Conservation (phyloP, 768 basidiomycete genomes). For the Boletus speciosus region DNA sequence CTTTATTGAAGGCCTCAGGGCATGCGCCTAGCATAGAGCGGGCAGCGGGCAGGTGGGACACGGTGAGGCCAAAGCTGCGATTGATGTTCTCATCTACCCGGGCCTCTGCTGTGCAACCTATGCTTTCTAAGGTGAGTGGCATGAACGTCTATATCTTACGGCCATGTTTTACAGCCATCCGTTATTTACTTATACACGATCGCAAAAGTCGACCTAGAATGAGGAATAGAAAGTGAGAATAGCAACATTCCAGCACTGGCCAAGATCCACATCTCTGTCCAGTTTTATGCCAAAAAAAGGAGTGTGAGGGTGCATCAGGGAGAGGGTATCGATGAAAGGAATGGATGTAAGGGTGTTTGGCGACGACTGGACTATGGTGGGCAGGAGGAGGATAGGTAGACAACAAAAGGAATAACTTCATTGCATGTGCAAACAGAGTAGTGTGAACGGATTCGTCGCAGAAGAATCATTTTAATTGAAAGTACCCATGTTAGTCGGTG, state of each 20-base stretch:
- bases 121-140: no score
- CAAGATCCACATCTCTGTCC: slow-evolving; percentile 23
- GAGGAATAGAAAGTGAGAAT: slow-evolving; percentile 30
- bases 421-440: slow-evolving; percentile 30
- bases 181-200: slow-evolving; percentile 38
- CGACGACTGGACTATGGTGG: slow-evolving; percentile 24
- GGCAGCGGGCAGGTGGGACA: no score
- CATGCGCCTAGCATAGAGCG: no score
- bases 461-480: slow-evolving; percentile 52
- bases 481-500: slow-evolving; percentile 69
- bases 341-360: slow-evolving; percentile 20
- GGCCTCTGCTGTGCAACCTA: no score
- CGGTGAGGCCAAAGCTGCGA: no score
- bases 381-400: slow-evolving; percentile 31
- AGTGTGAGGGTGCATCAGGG: slow-evolving; percentile 21
- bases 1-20: no score
- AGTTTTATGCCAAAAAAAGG: slow-evolving; percentile 20
- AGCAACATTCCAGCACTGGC: slow-evolving; percentile 32
- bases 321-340: slow-evolving; percentile 31
- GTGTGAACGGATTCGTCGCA: slow-evolving; percentile 37
- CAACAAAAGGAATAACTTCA: slow-evolving; percentile 32
- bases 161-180: slow-evolving; percentile 39
- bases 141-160: slow-evolving; percentile 30
- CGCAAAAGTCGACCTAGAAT: slow-evolving; percentile 31
- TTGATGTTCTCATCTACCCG: no score